A percentile compares a stretch with the other conserved stretches of the same genome.
phyloP scores from a whole-genome alignment of 495 filamentous ascomycete genomes.

The Lentithecium fluviatile region DNA sequence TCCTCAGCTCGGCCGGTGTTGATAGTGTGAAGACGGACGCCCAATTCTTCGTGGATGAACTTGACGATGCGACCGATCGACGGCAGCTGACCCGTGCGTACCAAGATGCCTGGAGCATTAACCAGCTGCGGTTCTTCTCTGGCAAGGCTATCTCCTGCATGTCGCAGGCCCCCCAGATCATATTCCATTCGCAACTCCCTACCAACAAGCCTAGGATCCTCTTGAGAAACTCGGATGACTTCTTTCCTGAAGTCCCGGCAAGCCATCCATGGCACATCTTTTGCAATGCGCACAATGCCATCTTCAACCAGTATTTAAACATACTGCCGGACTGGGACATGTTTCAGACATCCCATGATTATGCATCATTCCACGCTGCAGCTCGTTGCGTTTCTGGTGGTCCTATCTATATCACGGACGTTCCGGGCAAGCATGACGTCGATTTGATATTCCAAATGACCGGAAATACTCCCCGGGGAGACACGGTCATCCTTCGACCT shows the following conservation, averaged over 20 bases:
- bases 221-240: slow-evolving; percentile 90
- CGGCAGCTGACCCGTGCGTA: slow-evolving; percentile 68
- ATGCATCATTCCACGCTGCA: slow-evolving; percentile 80
- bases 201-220: slow-evolving; percentile 65
- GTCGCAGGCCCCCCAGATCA: slow-evolving; percentile 76
- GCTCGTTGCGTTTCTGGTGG: slow-evolving; percentile 87
- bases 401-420: slow-evolving; percentile 90
- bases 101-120: slow-evolving; percentile 81
- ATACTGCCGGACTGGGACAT: slow-evolving; percentile 96
- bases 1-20: slow-evolving; percentile 65
- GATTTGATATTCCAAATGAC: slow-evolving; percentile 76
- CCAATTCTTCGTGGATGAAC: slow-evolving; percentile 80
- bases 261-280: slow-evolving; percentile 95
- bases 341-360: slow-evolving; percentile 87
- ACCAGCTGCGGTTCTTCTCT: slow-evolving; percentile 73
- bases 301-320: slow-evolving; percentile 72
- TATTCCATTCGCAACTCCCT: slow-evolving; percentile 81
- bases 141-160: slow-evolving; percentile 85
- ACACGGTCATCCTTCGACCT: slow-evolving; percentile 75
- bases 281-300: slow-evolving; percentile 86
- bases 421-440: slow-evolving; percentile 75
- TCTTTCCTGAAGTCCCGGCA: slow-evolving; percentile 73
- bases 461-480: slow-evolving; percentile 61
- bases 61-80: slow-evolving; percentile 64
- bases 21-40: slow-evolving; percentile 88